A percentile compares a stretch with the other conserved stretches of the same genome.
Conservation (phyloP, 257 asterid species). For the Coffea canephora region DNA sequence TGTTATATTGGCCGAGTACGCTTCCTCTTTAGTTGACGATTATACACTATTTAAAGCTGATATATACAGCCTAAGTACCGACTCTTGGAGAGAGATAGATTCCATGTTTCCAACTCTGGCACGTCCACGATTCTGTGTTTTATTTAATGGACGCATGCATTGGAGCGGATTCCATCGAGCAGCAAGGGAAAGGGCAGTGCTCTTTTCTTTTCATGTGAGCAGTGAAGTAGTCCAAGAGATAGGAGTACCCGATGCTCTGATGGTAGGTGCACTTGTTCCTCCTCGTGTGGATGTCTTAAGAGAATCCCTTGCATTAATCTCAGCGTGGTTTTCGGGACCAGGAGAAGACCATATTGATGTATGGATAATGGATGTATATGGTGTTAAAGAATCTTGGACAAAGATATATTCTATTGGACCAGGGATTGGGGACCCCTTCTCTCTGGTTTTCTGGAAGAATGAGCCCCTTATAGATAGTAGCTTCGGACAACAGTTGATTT, state of each 20-base stretch:
- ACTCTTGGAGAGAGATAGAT: too few species aligned
- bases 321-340: not conserved
- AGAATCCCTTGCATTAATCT: not conserved
- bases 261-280: too few species aligned
- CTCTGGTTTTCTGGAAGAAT: not conserved
- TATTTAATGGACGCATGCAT: too few species aligned
- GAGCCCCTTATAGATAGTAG: not conserved
- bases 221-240: not conserved
- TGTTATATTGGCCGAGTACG: not conserved
- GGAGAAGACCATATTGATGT: not conserved
- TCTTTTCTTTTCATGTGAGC: not conserved
- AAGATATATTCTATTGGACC: not conserved
- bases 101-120: too few species aligned
- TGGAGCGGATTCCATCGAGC: not conserved
- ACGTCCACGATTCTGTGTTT: too few species aligned
- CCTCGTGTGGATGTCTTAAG: not conserved
- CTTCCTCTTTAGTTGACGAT: not conserved
- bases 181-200: not conserved
- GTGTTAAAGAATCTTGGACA: constrained; percentile 5
- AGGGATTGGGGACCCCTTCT: not conserved
- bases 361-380: constrained; percentile 10
- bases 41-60: not conserved
- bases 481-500: not conserved
- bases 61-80: too few species aligned
- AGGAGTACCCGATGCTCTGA: not conserved